These are phyloP conservation scores for Plasmodium yoelii DNA, from an alignment of 169 alveolate genomes.

Conservation along the genomic window DNA sequence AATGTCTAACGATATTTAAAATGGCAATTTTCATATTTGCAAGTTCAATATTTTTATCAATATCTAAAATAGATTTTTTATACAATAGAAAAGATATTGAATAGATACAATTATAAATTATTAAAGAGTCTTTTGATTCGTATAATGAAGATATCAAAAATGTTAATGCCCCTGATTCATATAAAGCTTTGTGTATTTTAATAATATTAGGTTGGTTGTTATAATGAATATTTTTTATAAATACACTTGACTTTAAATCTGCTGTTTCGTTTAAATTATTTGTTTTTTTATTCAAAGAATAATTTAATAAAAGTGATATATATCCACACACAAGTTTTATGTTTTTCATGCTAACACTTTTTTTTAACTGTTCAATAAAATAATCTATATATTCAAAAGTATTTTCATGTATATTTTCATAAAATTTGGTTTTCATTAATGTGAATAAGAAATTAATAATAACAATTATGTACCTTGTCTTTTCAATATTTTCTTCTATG, in stretches of 20 bases:
- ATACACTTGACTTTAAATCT: constrained; percentile 75
- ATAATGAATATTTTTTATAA: constrained; percentile 76
- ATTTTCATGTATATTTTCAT: constrained; percentile 74
- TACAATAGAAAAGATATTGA: constrained; percentile 73
- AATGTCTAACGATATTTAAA: constrained; percentile 75
- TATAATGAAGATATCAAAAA: constrained; percentile 74
- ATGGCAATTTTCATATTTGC: constrained; percentile 77
- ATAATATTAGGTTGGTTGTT: constrained; percentile 77
- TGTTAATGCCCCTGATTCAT: constrained; percentile 77
- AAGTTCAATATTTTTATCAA: constrained; percentile 74
- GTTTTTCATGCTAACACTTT: constrained; percentile 74
- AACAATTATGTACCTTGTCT: constrained; percentile 73
- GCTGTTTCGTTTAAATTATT: constrained; percentile 77
- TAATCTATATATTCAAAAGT: constrained; percentile 76
- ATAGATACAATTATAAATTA: constrained; percentile 75
- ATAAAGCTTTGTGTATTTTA: constrained; percentile 76
- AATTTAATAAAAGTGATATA: constrained; percentile 73
- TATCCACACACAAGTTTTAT: constrained; percentile 76
- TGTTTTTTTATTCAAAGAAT: constrained; percentile 76
- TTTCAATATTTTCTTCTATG: constrained; percentile 75
- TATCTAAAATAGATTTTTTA: constrained; percentile 76
- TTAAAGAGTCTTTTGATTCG: constrained; percentile 76
- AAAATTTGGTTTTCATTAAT: constrained; percentile 76
- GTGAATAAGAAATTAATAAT: constrained; percentile 76
- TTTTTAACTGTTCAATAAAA: constrained; percentile 71